Evolutionary conservation across 805 yeast genomes (phyloP).

Genomic region (Priceomyces melissophilus): DNA sequence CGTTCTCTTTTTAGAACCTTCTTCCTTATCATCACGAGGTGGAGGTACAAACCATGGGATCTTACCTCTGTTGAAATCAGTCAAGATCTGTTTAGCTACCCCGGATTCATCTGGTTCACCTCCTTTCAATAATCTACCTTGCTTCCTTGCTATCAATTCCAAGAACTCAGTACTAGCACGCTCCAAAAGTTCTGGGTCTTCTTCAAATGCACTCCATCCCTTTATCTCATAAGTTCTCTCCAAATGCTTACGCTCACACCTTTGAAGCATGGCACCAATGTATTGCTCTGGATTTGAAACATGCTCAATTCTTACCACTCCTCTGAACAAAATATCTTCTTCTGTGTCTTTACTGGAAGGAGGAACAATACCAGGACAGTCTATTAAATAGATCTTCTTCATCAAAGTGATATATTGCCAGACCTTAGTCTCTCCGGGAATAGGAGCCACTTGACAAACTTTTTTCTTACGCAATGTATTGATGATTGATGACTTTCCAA

Average conservation of each 20-base stretch:
- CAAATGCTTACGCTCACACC: slow-evolving; percentile 84
- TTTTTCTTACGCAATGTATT: slow-evolving; percentile 92
- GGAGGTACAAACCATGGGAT: slow-evolving; percentile 98
- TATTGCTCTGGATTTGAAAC: slow-evolving; percentile 94
- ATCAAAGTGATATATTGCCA: slow-evolving; percentile 98
- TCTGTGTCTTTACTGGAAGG: slow-evolving; percentile 88
- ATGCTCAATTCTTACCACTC: slow-evolving; percentile 98
- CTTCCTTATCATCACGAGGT: slow-evolving; percentile 60
- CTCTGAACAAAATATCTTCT: slow-evolving; percentile 89
- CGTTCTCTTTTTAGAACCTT: slow-evolving; percentile 49
- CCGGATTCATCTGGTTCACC: slow-evolving; percentile 98
- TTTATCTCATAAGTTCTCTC: slow-evolving; percentile 93
- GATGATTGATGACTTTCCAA: slow-evolving; percentile 96
- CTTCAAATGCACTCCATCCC: slow-evolving; percentile 68
- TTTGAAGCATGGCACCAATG: slow-evolving; percentile 78
- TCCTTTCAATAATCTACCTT: slow-evolving; percentile 89
- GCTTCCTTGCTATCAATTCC: slow-evolving; percentile 87
- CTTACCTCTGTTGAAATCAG: slow-evolving; percentile 94
- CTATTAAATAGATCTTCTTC: slow-evolving; percentile 93
- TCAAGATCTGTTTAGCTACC: slow-evolving; percentile 83
- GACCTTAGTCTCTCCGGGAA: slow-evolving; percentile 98
- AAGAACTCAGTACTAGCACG: slow-evolving; percentile 62
- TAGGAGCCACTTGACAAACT: slow-evolving; percentile 96
- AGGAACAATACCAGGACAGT: slow-evolving; percentile 99
- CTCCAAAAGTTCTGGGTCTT: slow-evolving; percentile 44